Percentiles rank a stretch among this genome's conserved stretches.
These are phyloP conservation scores for Kluyveromyces nonfermentans DNA, from an alignment of 805 yeast genomes.

Conservation along the genomic window DNA sequence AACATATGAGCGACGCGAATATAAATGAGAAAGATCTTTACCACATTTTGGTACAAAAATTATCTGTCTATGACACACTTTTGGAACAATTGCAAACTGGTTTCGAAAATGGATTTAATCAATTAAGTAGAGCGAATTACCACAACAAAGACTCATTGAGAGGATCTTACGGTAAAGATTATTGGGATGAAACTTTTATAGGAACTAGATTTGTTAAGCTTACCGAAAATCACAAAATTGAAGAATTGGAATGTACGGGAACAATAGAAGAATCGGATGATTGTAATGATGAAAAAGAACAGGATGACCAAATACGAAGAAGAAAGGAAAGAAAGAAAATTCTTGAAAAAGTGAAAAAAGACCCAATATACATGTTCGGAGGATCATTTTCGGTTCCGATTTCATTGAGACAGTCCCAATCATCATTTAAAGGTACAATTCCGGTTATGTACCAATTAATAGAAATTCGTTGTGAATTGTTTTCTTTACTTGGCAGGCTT, in stretches of 20 bases:
- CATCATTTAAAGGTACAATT: conserved; percentile 18
- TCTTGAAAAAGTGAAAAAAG: conserved; percentile 5
- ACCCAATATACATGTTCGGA: conserved; percentile 27
- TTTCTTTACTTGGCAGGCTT: background rate
- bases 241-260: conserved; percentile 1
- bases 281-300: background rate
- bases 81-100: conserved; percentile 22
- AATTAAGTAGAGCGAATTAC: conserved; percentile 25
- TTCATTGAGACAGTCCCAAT: conserved; percentile 20
- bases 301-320: background rate
- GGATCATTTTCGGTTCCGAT: conserved; percentile 21
- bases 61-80: conserved; percentile 18
- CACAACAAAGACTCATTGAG: conserved; percentile 24
- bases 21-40: conserved; percentile 3
- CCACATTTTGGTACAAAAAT: conserved; percentile 11
- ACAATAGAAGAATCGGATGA: background rate
- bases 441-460: conserved; percentile 14
- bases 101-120: conserved; percentile 18
- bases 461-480: background rate
- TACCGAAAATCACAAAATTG: background rate
- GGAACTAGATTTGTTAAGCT: conserved; percentile 14
- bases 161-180: conserved; percentile 26
- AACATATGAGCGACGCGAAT: too few relatives aligned
- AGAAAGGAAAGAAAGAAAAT: conserved; percentile 5
- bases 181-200: conserved; percentile 24